Conservation (phyloP, 371 early-diverging fungal genomes). For the Catenaria anguillulae region DNA sequence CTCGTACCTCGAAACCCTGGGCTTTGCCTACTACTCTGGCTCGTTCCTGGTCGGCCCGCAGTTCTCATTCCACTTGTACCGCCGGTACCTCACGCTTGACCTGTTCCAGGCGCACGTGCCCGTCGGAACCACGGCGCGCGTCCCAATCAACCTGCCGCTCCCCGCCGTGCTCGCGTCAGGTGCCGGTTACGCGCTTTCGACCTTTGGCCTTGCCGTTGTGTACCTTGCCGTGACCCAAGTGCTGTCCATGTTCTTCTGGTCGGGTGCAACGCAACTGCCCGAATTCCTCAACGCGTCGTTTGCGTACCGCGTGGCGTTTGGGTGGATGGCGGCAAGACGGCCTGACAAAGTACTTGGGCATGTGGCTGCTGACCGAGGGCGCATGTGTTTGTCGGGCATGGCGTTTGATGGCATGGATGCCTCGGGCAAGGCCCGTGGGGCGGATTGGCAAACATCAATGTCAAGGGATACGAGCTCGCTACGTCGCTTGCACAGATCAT, state of each 20-base stretch:
- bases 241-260: conserved; percentile 30
- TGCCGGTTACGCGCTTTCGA: conserved; percentile 16
- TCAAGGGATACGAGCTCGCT: conserved; percentile 30
- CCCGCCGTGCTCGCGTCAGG: conserved; percentile 14
- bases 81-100: conserved; percentile 30
- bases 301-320: conserved; percentile 23
- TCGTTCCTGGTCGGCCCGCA: conserved; percentile 58
- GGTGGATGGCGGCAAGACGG: conserved; percentile 36
- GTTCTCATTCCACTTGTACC: conserved; percentile 49
- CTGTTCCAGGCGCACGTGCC: conserved; percentile 14
- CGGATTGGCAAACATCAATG: conserved; percentile 44
- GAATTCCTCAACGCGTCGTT: conserved; percentile 29
- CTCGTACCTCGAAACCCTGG: conserved; percentile 29
- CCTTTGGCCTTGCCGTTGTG: conserved; percentile 25
- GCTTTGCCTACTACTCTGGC: conserved; percentile 43
- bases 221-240: conserved; percentile 38
- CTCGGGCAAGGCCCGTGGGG: conserved; percentile 31
- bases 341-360: conserved; percentile 51
- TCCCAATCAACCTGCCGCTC: background rate
- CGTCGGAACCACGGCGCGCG: conserved; percentile 12
- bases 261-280: conserved; percentile 29
- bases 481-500: conserved; percentile 43
- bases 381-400: conserved; percentile 44
- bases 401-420: conserved; percentile 42
- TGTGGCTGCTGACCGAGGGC: conserved; percentile 54